Evolutionary conservation across 495 filamentous ascomycete genomes (phyloP).

Genomic region (Penicillium crystallinum): DNA sequence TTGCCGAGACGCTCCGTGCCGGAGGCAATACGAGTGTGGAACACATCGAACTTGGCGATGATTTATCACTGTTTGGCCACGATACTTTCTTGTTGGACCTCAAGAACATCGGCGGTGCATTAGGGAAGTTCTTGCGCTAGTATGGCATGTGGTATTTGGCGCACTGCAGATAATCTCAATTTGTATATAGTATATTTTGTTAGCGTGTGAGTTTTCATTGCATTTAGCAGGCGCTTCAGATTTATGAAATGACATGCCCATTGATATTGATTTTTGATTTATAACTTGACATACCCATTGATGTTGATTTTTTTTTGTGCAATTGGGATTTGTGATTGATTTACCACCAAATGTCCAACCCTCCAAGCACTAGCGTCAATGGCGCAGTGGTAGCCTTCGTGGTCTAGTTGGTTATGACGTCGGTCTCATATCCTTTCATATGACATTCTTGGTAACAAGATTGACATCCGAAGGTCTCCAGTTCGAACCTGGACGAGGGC

Average conservation of each 20-base stretch:
- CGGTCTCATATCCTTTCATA: conserved; percentile 7
- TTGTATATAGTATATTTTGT: neutral
- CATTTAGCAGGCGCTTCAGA: conserved; percentile 8
- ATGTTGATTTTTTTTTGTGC: too few relatives aligned
- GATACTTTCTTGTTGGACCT: conserved; percentile 95
- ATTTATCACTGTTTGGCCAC: conserved; percentile 88
- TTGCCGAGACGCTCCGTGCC: conserved; percentile 74
- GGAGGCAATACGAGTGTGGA: conserved; percentile 73
- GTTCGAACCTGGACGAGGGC: conserved; percentile 11
- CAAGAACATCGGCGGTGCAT: conserved; percentile 79
- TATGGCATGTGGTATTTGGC: neutral
- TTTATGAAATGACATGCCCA: conserved; percentile 1
- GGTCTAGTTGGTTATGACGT: conserved; percentile 12
- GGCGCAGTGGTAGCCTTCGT: too few relatives aligned
- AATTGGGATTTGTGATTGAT: too few relatives aligned
- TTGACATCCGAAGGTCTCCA: conserved; percentile 10
- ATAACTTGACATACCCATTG: too few relatives aligned
- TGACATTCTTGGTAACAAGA: conserved; percentile 10
- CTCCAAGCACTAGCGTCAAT: too few relatives aligned
- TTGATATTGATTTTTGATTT: neutral
- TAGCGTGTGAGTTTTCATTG: conserved; percentile 2
- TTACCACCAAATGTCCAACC: too few relatives aligned
- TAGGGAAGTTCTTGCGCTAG: conserved; percentile 67
- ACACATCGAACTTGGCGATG: conserved; percentile 88
- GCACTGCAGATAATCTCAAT: neutral